A percentile compares a stretch with the other conserved stretches of the same genome.
These are phyloP conservation scores for Aspergillus candidus DNA, from an alignment of 2,329 filamentous ascomycete species.

Conservation along the genomic window DNA sequence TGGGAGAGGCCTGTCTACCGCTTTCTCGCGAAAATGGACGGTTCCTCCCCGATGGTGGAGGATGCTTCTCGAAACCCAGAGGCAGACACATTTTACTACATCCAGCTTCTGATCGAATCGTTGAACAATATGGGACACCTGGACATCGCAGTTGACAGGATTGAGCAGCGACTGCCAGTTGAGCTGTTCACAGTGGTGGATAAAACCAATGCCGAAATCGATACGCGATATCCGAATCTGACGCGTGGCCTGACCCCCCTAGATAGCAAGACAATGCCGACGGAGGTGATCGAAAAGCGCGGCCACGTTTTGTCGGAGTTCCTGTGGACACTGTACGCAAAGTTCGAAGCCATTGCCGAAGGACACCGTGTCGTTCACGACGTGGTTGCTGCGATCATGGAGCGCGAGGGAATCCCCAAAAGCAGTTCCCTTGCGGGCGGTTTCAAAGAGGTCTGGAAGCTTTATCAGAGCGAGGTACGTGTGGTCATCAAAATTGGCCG, in stretches of 20 bases:
- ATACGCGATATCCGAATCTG: conserved; percentile 83
- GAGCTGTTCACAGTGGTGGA: conserved; percentile 92
- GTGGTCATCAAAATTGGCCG: neutral
- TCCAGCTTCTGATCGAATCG: conserved; percentile 78
- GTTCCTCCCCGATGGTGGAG: conserved; percentile 59
- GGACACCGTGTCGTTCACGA: conserved; percentile 92
- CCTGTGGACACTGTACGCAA: conserved; percentile 85
- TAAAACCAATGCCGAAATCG: conserved; percentile 89
- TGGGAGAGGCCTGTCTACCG: conserved; percentile 52
- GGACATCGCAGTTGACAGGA: conserved; percentile 77
- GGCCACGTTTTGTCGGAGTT: conserved; percentile 86
- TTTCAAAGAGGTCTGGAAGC: conserved; percentile 95
- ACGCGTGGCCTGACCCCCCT: conserved; percentile 46
- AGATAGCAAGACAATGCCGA: conserved; percentile 51
- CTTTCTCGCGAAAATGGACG: conserved; percentile 54
- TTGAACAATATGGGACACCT: conserved; percentile 83
- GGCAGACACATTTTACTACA: conserved; percentile 90
- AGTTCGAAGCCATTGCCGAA: conserved; percentile 95
- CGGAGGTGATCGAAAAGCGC: conserved; percentile 67
- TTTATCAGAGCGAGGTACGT: conserved; percentile 80
- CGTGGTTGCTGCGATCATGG: conserved; percentile 77
- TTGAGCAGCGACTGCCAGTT: conserved; percentile 88
- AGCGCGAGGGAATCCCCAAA: conserved; percentile 63
- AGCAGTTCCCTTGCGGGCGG: conserved; percentile 69
- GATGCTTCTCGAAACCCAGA: conserved; percentile 92